phyloP scores from a whole-genome alignment of 208 protist genomes.

The Kentomonas sorsogonicus region DNA sequence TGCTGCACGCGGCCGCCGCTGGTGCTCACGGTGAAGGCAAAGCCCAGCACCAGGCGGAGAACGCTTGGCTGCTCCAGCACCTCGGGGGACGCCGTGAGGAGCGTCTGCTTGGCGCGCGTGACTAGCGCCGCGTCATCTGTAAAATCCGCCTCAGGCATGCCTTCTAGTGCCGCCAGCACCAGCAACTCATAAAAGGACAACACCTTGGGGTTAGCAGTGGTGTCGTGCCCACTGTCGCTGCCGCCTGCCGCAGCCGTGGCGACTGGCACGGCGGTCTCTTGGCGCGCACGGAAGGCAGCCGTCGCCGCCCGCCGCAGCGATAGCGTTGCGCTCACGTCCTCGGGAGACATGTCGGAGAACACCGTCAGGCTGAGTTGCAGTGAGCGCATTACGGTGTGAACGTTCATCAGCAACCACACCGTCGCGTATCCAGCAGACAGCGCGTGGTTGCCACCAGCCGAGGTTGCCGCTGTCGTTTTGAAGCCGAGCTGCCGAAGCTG shows the following conservation, averaged over 20 bases:
- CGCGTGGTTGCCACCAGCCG: too few relatives aligned
- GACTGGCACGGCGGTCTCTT: background rate
- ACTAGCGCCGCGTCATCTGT: slow-evolving; percentile 41
- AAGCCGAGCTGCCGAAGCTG: slow-evolving; percentile 2
- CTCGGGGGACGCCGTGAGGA: slow-evolving; percentile 21
- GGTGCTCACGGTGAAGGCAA: slow-evolving; percentile 43
- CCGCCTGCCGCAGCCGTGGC: slow-evolving; percentile 13
- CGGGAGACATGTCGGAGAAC: background rate
- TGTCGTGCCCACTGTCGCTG: background rate
- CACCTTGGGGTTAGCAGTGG: background rate
- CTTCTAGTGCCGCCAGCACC: slow-evolving; percentile 44
- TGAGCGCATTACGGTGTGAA: too few relatives aligned
- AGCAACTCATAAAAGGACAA: slow-evolving; percentile 72
- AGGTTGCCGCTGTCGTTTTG: slow-evolving; percentile 12
- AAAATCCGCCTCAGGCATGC: slow-evolving; percentile 65
- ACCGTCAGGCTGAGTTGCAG: background rate
- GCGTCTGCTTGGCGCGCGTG: slow-evolving; percentile 39
- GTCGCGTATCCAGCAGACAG: too few relatives aligned
- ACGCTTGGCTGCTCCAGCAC: slow-evolving; percentile 23
- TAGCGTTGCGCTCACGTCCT: background rate
- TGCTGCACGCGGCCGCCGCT: slow-evolving; percentile 8
- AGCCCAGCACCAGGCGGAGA: slow-evolving; percentile 58
- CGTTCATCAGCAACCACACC: too few relatives aligned
- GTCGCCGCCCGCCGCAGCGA: background rate
- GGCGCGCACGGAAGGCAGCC: background rate